Evolutionary conservation across 2,329 filamentous ascomycete species (phyloP).

Genomic region (Apiospora aurea): DNA sequence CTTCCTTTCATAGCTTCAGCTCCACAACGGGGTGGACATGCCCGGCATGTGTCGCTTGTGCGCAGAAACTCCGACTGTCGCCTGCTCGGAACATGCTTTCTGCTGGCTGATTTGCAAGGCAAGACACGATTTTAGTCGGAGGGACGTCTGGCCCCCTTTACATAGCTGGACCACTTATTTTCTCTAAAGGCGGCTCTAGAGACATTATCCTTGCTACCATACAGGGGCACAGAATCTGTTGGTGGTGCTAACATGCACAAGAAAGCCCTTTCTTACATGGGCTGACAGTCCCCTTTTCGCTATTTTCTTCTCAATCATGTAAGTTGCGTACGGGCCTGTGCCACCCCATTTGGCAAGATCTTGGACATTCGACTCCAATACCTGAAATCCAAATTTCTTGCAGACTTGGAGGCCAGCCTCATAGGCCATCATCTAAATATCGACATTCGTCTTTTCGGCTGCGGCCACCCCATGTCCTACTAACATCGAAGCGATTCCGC

Average conservation of each 20-base stretch:
- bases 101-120: neutral
- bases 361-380: slow-evolving; percentile 32
- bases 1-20: no score
- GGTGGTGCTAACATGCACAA: no score
- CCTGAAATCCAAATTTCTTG: slow-evolving; percentile 33
- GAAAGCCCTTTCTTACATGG: no score
- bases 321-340: slow-evolving; percentile 31
- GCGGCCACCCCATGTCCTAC: slow-evolving; percentile 33
- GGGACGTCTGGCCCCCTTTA: neutral
- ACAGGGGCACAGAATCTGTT: no score
- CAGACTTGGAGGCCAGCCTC: slow-evolving; percentile 32
- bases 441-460: slow-evolving; percentile 34
- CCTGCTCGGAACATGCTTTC: neutral
- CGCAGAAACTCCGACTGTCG: no score
- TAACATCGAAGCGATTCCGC: slow-evolving; percentile 34
- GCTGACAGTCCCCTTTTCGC: neutral
- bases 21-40: no score
- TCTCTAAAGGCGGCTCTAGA: no score
- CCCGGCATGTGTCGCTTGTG: no score
- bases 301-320: slow-evolving; percentile 34
- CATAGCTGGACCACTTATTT: neutral
- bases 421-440: slow-evolving; percentile 36
- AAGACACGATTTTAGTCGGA: neutral
- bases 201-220: no score
- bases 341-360: slow-evolving; percentile 36